A percentile compares a stretch with the other conserved stretches of the same genome.
phyloP scores from a whole-genome alignment of 1,139 yeast species.

The Taphrina flavorubra region DNA sequence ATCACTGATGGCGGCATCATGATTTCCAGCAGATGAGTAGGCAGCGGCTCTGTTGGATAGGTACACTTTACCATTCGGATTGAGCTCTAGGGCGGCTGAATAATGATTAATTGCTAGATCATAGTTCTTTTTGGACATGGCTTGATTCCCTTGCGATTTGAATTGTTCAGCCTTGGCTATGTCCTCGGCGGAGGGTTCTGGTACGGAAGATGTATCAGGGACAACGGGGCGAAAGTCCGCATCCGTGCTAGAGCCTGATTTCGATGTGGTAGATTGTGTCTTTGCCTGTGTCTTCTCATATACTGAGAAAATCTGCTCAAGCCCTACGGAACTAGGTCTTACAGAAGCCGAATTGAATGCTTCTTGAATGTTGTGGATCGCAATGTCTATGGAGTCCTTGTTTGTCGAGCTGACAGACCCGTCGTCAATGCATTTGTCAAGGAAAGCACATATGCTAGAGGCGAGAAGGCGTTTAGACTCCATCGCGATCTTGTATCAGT shows the following conservation, averaged over 20 bases:
- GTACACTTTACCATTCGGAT: constrained; percentile 78
- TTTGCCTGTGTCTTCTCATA: constrained; percentile 47
- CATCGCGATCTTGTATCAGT: not conserved
- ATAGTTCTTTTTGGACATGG: constrained; percentile 81
- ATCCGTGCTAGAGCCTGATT: constrained; percentile 15
- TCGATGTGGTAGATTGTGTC: constrained; percentile 47
- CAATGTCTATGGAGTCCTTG: constrained; percentile 91
- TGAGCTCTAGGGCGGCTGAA: constrained; percentile 76
- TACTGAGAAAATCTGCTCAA: constrained; percentile 49
- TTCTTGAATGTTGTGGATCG: constrained; percentile 62
- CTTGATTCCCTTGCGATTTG: constrained; percentile 87
- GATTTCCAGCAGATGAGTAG: constrained; percentile 75
- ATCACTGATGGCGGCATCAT: constrained; percentile 78
- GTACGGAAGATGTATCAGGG: constrained; percentile 33
- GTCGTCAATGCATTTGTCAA: constrained; percentile 64
- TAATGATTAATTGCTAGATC: constrained; percentile 74
- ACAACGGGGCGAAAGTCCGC: constrained; percentile 48
- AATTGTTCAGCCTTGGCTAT: constrained; percentile 51
- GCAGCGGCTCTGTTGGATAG: constrained; percentile 98
- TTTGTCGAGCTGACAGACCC: constrained; percentile 78
- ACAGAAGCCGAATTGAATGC: constrained; percentile 13
- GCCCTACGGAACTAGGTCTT: constrained; percentile 11
- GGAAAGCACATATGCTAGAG: constrained; percentile 65
- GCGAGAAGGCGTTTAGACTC: constrained; percentile 38
- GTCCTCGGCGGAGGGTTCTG: constrained; percentile 41